Base-by-base conservation (phyloP, 805 yeast species). In the Starmera pachycereana region DNA sequence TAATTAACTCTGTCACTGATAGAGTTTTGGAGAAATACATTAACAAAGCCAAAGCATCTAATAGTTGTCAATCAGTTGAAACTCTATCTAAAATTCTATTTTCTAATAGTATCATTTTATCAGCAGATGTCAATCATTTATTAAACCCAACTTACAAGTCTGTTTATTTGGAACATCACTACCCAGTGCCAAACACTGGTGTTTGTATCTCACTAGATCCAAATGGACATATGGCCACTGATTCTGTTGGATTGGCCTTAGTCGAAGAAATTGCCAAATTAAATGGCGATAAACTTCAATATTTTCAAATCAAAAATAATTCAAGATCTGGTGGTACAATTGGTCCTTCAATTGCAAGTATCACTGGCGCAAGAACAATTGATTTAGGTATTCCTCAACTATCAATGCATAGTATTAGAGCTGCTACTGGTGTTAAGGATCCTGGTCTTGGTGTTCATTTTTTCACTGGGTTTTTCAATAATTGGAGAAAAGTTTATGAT, bases 241-340 rank as follows among this genome's bases (percentile, higher is more conserved):
- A 86, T 56, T 68, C 80, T 4, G 76, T 78, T 36, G 86, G 90
- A 13, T 60, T 74, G 16, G 81, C 90, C 0, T 64, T 87, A 37
- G 67, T 76, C 37, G 84, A 82, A 58, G 81, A 80, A 51, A 56
- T 86, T 46, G 95, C 87, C 3, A 64, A 73, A 42, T 55, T 63
- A 39, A 78, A 83, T 44, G 81, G 68, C 38, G 87, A 82, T 56
- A 62, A 65, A 40, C 48, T 86, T 27, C 96, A 87, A 62, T 78
- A 76, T 61, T 85, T 85, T 77, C 95, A 86, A 55, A 81, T 84
- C 57, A 75, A 92, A 60, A 86, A 87, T 62, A 89, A 80, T 57
- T 72, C 84, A 12, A 74, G 92, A 56, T 79, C 88, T 1, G 96
- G 96, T 29, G 94, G 94, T 32, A 85, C 95, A 25, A 84, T 87